Conservation (phyloP, 2,329 filamentous ascomycete species). For the Fonsecaea pugnacius region DNA sequence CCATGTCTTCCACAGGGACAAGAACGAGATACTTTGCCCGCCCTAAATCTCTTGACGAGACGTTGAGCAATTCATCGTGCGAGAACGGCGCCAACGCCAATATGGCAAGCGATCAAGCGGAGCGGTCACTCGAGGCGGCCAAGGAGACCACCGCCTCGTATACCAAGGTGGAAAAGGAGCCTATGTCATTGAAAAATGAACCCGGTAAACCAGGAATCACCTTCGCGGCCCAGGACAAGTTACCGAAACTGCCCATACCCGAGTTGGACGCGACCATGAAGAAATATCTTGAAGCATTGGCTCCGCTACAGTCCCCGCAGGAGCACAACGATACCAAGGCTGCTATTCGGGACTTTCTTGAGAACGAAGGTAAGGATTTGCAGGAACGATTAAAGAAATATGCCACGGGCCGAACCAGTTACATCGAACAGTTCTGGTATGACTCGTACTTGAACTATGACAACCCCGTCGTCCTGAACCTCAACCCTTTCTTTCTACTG, state of each 20-base stretch:
- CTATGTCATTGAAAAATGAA: conserved; percentile 53
- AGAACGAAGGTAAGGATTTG: conserved; percentile 76
- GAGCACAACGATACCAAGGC: conserved; percentile 82
- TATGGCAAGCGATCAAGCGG: conserved; percentile 34
- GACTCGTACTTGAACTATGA: conserved; percentile 98
- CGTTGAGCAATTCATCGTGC: conserved; percentile 59
- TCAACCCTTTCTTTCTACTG: conserved; percentile 96
- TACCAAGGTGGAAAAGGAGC: conserved; percentile 53
- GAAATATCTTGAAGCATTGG: conserved; percentile 78
- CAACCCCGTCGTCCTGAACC: conserved; percentile 93
- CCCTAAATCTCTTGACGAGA: conserved; percentile 74
- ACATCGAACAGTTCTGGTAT: conserved; percentile 99
- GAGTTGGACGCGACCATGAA: conserved; percentile 77
- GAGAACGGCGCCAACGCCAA: conserved; percentile 58
- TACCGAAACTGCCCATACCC: conserved; percentile 91
- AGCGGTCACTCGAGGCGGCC: conserved; percentile 37
- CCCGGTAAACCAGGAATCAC: conserved; percentile 73
- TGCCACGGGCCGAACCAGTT: conserved; percentile 87
- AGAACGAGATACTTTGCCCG: conserved; percentile 72
- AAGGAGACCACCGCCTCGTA: conserved; percentile 43
- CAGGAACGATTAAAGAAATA: conserved; percentile 91
- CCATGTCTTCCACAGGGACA: conserved; percentile 64
- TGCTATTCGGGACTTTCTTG: conserved; percentile 82
- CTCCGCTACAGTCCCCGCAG: conserved; percentile 76
- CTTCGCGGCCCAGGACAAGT: conserved; percentile 82